Evolutionary conservation across 768 basidiomycete genomes (phyloP).

Genomic region (Nidularia pulvinata): DNA sequence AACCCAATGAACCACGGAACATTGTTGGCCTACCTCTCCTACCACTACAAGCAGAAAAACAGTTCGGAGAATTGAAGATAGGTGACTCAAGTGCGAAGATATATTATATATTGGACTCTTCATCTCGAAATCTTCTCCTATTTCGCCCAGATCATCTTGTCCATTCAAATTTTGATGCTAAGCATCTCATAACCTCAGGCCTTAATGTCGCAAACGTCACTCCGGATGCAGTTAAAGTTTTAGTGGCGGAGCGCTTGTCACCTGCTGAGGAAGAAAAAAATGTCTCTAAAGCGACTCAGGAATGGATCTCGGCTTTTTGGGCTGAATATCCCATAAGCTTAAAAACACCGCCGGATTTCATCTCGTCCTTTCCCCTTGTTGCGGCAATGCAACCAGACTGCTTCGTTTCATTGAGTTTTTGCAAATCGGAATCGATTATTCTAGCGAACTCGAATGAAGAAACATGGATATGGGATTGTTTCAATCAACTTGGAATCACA

Average conservation of each 20-base stretch:
- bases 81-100: not conserved
- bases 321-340: conserved; percentile 19
- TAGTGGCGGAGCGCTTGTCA: not conserved
- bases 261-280: not conserved
- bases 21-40: conserved; percentile 11
- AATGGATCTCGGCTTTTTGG: conserved; percentile 11
- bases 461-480: too few species aligned
- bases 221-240: not conserved
- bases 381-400: conserved; percentile 18
- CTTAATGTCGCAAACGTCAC: not conserved
- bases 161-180: not conserved
- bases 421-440: too few species aligned
- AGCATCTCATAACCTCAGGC: not conserved
- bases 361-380: not conserved
- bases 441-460: too few species aligned
- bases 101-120: not conserved
- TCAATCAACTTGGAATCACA: too few species aligned
- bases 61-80: conserved; percentile 22
- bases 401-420: too few species aligned
- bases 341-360: conserved; percentile 14
- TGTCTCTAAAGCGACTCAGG: not conserved
- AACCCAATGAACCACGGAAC: conserved; percentile 8
- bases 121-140: not conserved
- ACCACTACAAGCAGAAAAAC: conserved; percentile 3
- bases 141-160: not conserved